Base-by-base conservation (phyloP, 371 early-diverging fungal genomes). In the Mucor saturninus region DNA sequence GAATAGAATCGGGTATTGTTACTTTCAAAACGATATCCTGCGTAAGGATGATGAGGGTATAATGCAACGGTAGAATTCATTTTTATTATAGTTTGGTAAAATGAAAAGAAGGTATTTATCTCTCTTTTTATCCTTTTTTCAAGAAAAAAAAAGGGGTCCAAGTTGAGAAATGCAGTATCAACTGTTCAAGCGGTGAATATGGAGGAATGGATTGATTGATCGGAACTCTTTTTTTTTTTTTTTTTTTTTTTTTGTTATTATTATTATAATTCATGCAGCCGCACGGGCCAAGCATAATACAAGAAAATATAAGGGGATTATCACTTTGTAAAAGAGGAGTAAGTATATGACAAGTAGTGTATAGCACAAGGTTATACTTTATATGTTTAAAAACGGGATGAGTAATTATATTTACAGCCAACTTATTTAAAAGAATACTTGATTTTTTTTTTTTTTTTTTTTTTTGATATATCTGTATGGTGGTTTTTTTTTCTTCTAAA, bases 161-260 rank as follows among this genome's bases (percentile, higher is more conserved):
- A 38, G 43, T n/a, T 54, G 51, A 59, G 60, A 63, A 51, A 63
- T 59, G 63, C 64, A 46, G 54, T 60, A 58, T n/a, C 46, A 52
- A 38, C 39, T 45, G 54, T 54, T 54, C 45, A 45, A 46, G 55
- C 57, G 62, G 69, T 69, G 51, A 65, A 54, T 61, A 56, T 63
- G 59, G 65, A 70, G 70, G 70, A 70, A 70, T 70, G 70, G 48
- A 65, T 62, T 65, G 26, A 35, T 21, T 46, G 32, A 59, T 70
- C 65, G 62, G 68, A 68, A 64, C 68, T 65, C 65, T 68, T 68
- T 63, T 59, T 56, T 31, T 30, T 30, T 54, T 8, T 48, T 51
- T 51, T 51, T 9, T 40, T 43, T 30, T 51, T 58, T 62, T 62
- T 31, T 52, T 60, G 15, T 59, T 51, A 31, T 61, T 43, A 54